Evolutionary conservation across 768 basidiomycete species (phyloP).

Genomic region (Tulasnella sp.): DNA sequence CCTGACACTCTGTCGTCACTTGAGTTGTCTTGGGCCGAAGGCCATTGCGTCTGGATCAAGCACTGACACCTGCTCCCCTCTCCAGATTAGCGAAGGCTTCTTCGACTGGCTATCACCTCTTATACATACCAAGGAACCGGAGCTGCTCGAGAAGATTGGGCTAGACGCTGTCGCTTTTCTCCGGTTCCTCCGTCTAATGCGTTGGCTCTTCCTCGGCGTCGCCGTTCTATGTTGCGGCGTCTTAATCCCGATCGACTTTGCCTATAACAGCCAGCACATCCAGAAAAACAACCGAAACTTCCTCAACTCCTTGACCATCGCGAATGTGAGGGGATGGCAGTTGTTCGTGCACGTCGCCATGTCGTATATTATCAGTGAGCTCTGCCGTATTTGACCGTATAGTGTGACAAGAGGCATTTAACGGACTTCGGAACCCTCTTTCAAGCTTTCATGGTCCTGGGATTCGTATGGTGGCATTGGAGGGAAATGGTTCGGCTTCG

Average conservation of each 20-base stretch:
- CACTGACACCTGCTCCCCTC: constrained; percentile 25
- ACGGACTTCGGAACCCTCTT: constrained; percentile 5
- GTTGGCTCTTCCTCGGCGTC: constrained; percentile 55
- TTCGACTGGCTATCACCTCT: constrained; percentile 89
- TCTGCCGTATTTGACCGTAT: not conserved
- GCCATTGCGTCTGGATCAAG: not conserved
- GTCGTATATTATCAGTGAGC: constrained; percentile 63
- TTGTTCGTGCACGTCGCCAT: constrained; percentile 78
- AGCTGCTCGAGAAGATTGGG: constrained; percentile 77
- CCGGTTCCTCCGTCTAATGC: constrained; percentile 79
- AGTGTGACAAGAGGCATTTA: constrained; percentile 15
- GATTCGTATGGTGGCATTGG: constrained; percentile 66
- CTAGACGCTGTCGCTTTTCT: constrained; percentile 90
- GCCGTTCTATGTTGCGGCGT: constrained; percentile 54
- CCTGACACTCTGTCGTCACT: not conserved
- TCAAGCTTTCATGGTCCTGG: constrained; percentile 45
- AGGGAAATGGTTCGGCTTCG: constrained; percentile 64
- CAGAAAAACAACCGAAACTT: constrained; percentile 34
- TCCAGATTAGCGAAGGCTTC: constrained; percentile 64
- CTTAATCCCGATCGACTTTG: constrained; percentile 77
- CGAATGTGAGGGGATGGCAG: constrained; percentile 54
- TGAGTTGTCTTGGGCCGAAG: not conserved
- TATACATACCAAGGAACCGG: constrained; percentile 72
- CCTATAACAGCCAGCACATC: constrained; percentile 69
- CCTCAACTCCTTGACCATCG: constrained; percentile 77